phyloP scores from a whole-genome alignment of 2,329 filamentous ascomycete genomes.

The Ophiostoma fasciatum region DNA sequence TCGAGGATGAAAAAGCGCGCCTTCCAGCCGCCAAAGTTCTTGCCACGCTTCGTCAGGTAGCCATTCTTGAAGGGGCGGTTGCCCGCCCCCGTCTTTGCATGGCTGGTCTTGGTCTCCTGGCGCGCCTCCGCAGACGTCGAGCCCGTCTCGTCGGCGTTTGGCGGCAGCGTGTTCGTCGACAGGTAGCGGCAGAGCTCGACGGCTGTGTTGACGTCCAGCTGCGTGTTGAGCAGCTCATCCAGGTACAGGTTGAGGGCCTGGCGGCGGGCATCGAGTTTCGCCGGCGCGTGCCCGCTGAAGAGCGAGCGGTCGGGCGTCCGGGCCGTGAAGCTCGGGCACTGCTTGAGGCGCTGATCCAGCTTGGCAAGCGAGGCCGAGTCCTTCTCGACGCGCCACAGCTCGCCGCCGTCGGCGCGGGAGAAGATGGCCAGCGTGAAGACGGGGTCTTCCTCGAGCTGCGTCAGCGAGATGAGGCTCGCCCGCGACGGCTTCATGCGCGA shows the following conservation, averaged over 20 bases:
- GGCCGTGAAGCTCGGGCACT: slow-evolving; percentile 54
- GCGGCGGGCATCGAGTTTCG: slow-evolving; percentile 79
- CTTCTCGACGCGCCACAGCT: slow-evolving; percentile 93
- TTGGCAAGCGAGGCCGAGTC: slow-evolving; percentile 67
- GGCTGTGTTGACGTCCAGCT: slow-evolving; percentile 62
- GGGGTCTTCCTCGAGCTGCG: slow-evolving; percentile 74
- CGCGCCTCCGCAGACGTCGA: slow-evolving; percentile 19
- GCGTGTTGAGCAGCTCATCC: slow-evolving; percentile 69
- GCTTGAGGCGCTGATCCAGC: slow-evolving; percentile 68
- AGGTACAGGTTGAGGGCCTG: slow-evolving; percentile 72
- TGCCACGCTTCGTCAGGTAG: slow-evolving; percentile 90
- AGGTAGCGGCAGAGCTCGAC: slow-evolving; percentile 78
- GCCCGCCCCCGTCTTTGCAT: slow-evolving; percentile 38
- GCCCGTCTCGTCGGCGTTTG: slow-evolving; percentile 42
- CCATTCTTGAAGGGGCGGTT: slow-evolving; percentile 64
- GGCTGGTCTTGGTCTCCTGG: slow-evolving; percentile 17
- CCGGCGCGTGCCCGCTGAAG: slow-evolving; percentile 85
- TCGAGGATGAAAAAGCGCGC: slow-evolving; percentile 52
- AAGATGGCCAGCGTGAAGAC: slow-evolving; percentile 86
- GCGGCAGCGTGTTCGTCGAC: slow-evolving; percentile 49
- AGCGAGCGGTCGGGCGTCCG: slow-evolving; percentile 71
- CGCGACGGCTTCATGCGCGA: slow-evolving; percentile 89
- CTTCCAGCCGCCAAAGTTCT: slow-evolving; percentile 99
- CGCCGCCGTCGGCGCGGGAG: slow-evolving; percentile 57
- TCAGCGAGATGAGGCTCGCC: slow-evolving; percentile 67